These are phyloP conservation scores for Aleurites moluccanus DNA, from an alignment of 441 rosid species.

Conservation along the genomic window DNA sequence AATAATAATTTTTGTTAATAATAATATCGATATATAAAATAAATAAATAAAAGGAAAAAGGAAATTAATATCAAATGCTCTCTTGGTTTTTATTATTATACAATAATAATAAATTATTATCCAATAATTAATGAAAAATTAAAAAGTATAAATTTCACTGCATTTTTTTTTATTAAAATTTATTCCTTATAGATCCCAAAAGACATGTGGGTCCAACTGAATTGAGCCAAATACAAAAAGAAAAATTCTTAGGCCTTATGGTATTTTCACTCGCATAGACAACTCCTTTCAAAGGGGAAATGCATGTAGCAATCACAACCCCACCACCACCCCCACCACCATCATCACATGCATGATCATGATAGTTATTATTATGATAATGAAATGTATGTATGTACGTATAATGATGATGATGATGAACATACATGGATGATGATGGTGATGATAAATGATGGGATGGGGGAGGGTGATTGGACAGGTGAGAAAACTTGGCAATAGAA, in stretches of 20 bases:
- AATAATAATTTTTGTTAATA: no score
- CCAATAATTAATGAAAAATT: not conserved
- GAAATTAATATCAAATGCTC: no score
- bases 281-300: conserved; percentile 14
- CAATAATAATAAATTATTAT: not conserved
- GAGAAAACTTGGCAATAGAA: conserved; percentile 20
- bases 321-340: not conserved
- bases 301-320: conserved; percentile 15
- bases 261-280: conserved; percentile 8
- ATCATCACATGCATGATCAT: not conserved
- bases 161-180: no score
- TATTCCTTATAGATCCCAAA: conserved; percentile 4
- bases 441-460: not conserved
- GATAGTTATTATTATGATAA: not conserved
- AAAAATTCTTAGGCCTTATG: not conserved
- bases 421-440: not conserved
- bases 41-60: no score
- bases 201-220: conserved; percentile 12
- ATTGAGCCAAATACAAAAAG: conserved; percentile 4
- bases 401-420: not conserved
- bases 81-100: not conserved
- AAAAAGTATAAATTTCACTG: not conserved
- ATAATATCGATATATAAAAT: no score
- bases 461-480: conserved; percentile 22
- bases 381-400: not conserved